phyloP scores from a whole-genome alignment of 768 basidiomycete genomes.

The Naganishia vaughanmartiniae region DNA sequence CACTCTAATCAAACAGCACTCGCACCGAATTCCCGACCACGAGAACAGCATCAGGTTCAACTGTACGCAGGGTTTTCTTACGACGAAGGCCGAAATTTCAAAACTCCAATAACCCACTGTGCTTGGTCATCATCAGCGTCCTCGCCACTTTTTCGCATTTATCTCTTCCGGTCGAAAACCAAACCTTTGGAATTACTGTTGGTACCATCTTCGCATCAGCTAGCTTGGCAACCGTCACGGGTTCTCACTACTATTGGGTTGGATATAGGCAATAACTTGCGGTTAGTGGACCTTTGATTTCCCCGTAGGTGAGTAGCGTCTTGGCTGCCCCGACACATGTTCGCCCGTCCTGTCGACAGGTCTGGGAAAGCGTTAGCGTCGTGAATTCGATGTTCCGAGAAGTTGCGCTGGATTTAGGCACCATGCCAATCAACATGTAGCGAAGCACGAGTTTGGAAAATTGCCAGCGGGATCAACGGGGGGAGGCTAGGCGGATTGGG shows the following conservation, averaged over 20 bases:
- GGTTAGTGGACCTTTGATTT: not conserved
- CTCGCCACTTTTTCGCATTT: not conserved
- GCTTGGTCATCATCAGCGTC: conserved; percentile 23
- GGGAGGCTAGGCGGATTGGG: not conserved
- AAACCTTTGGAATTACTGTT: not conserved
- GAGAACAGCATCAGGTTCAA: not conserved
- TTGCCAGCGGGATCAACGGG: not conserved
- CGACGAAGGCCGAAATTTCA: not conserved
- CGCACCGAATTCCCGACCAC: not conserved
- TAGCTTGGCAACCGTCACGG: not conserved
- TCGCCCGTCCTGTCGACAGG: not conserved
- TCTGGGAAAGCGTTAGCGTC: not conserved
- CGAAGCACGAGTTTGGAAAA: not conserved
- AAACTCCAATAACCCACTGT: not conserved
- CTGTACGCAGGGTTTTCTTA: not conserved
- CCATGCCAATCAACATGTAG: not conserved
- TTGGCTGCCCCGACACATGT: not conserved
- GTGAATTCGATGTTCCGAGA: too few relatives aligned
- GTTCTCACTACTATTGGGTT: not conserved
- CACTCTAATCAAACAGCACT: not conserved
- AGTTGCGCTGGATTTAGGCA: not conserved
- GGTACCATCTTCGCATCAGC: not conserved
- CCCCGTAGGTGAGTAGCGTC: not conserved
- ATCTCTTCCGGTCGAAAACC: not conserved
- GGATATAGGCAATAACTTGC: conserved; percentile 5